Evolutionary conservation across 2,329 filamentous ascomycete species (phyloP).

Genomic region (Chaetomium globosum): DNA sequence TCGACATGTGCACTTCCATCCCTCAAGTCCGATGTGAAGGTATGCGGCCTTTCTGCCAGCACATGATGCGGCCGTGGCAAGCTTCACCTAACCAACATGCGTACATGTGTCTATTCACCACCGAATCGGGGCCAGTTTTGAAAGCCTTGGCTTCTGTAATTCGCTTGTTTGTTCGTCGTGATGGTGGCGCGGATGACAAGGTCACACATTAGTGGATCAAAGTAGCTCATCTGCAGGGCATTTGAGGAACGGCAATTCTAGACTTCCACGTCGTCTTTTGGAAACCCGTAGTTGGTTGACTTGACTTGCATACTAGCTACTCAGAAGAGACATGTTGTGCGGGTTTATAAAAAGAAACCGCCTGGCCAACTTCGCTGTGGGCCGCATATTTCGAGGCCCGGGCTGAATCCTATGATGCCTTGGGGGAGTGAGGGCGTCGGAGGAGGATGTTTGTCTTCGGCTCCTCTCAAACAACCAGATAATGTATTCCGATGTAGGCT

Average conservation of each 20-base stretch:
- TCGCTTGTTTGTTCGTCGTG: slow-evolving; percentile 2
- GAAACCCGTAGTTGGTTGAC: background rate
- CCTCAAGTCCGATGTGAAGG: background rate
- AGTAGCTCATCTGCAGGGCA: background rate
- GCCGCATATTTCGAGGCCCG: background rate
- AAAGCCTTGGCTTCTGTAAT: background rate
- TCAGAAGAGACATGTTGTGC: background rate
- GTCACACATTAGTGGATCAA: background rate
- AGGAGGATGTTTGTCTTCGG: background rate
- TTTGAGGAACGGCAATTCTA: background rate
- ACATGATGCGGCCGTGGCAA: slow-evolving; percentile 12
- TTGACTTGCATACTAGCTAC: background rate
- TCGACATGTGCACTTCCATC: too few species aligned
- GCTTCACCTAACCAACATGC: background rate
- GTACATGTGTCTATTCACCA: background rate
- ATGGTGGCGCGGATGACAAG: background rate
- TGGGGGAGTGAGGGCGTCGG: too few species aligned
- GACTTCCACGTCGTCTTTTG: background rate
- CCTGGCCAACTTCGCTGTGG: background rate
- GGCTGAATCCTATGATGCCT: background rate
- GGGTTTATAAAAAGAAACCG: background rate
- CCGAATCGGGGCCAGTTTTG: background rate
- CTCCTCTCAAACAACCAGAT: background rate
- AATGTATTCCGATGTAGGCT: background rate
- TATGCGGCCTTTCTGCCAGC: background rate